Base-by-base conservation (phyloP, 176 grass and related monocot genomes). In the Cocos nucifera region DNA sequence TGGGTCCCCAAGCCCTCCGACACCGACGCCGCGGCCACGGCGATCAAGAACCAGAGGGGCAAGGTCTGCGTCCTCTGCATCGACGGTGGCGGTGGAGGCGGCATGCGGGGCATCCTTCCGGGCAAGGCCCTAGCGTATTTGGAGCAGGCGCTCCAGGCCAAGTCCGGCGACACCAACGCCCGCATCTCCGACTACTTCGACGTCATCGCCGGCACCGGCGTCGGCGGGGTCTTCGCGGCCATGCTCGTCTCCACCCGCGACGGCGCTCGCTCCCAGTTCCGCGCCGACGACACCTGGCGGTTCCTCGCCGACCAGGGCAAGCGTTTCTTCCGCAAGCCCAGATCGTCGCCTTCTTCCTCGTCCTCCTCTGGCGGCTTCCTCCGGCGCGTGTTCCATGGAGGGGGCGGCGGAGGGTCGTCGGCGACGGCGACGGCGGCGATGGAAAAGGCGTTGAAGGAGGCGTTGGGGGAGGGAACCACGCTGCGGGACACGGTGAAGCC, bases 121-220 rank as follows among this genome's bases (percentile, higher is more conserved):
- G 88, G 84, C n/a, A 89, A 89, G 54, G 73, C 77, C 66, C 93
- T 98, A 50, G 79, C 88, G 60, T 81, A 86, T 79, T 82, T 98
- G 16, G 93, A 98, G 71, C 59, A 86, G 3, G 71, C 94, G 53
- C 79, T 98, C 27, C 77, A 74, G 63, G 69, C 82, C 50, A 83
- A 78, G 22, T 98, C 87, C 51, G 80, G 86, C 10, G 66, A 81
- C 50, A 67, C 87, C 9, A 69, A 80, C 32, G 81, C 84, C 16
- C 79, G 93, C 44, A 81, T 98, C 61, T 83, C 87, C 20, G 93
- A 98, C 66, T 98, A 81, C 75, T 98, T 98, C 62, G 93, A 98
- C 82, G 82, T 98, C 59, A 84, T 61, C 14, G 93, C 93, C 0
- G 87, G 93, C 4, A 92, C 93, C 1, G 93, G 87, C 39, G 62